These are phyloP conservation scores for Rhodofomes roseus DNA, from an alignment of 1,284 basidiomycete genomes.

Conservation along the genomic window DNA sequence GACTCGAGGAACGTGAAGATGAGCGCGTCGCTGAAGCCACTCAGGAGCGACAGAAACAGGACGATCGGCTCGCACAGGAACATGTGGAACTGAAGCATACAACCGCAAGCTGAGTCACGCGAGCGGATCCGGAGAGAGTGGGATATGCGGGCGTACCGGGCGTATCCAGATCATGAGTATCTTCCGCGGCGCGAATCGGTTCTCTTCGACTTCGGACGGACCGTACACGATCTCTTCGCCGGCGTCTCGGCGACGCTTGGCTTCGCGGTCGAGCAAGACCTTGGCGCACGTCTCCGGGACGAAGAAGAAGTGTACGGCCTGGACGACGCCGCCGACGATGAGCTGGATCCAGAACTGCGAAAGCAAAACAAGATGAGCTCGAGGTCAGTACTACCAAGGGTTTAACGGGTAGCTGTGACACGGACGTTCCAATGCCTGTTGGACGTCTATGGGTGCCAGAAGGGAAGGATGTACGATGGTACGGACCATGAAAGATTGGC, in stretches of 20 bases:
- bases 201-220: not conserved
- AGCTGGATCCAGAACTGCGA: not conserved
- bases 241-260: not conserved
- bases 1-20: not conserved
- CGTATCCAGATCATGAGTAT: not conserved
- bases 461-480: too few species aligned
- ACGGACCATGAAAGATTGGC: not conserved
- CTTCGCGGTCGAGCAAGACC: not conserved
- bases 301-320: not conserved
- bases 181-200: not conserved
- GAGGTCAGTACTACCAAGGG: too few species aligned
- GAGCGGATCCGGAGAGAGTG: not conserved
- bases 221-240: not conserved
- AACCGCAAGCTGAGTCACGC: not conserved
- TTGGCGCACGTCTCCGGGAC: not conserved
- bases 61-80: not conserved
- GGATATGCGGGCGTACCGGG: not conserved
- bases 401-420: too few species aligned
- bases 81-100: not conserved
- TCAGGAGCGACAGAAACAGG: not conserved
- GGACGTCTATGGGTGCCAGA: too few species aligned
- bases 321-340: not conserved
- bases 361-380: too few species aligned
- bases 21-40: not conserved
- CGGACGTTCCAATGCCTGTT: not conserved